Evolutionary conservation across 305 asterid species (phyloP).

Genomic region (Fraxinus sp.): DNA sequence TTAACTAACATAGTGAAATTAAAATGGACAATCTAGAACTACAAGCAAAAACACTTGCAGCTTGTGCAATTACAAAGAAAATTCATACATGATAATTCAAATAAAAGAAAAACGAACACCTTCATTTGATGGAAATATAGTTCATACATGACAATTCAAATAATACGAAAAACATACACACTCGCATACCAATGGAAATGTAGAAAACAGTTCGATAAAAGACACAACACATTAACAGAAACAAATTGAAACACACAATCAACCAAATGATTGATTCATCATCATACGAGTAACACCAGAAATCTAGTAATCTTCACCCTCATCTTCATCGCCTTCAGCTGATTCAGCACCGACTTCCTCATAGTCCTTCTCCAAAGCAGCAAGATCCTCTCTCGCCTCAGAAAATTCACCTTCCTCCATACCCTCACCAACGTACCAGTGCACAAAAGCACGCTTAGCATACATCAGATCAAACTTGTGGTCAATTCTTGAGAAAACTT

Average conservation of each 20-base stretch:
- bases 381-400: constrained; percentile 89
- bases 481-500: constrained; percentile 87
- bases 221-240: neutral
- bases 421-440: constrained; percentile 95
- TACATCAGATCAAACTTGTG: constrained; percentile 88
- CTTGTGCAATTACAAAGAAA: neutral
- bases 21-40: no score
- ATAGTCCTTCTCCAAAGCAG: constrained; percentile 85
- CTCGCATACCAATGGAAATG: neutral
- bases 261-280: neutral
- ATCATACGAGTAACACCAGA: neutral
- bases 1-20: neutral
- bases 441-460: constrained; percentile 83
- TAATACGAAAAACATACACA: neutral
- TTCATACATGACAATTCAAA: neutral
- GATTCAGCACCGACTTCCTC: constrained; percentile 91
- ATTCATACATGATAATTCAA: neutral
- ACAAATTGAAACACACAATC: neutral
- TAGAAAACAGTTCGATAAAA: neutral
- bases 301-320: constrained; percentile 52
- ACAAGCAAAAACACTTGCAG: neutral
- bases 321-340: constrained; percentile 87
- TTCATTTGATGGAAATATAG: neutral
- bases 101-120: neutral
- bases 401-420: constrained; percentile 96